Percentiles rank a stretch among this genome's conserved stretches.
Evolutionary conservation across 805 yeast genomes (phyloP).

Genomic region (Cyberlindnera maritima): DNA sequence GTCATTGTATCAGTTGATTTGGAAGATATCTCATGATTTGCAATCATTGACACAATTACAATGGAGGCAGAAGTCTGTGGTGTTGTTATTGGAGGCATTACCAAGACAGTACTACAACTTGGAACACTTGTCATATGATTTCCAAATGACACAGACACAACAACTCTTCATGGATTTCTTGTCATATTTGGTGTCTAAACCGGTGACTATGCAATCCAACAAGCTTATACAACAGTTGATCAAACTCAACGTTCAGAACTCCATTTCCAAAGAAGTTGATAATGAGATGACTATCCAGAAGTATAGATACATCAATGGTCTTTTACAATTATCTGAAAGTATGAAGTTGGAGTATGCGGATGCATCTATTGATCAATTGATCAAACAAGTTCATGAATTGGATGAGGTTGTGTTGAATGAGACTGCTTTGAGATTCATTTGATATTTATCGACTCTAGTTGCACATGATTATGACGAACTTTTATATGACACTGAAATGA

Average conservation of each 20-base stretch:
- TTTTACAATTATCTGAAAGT: conserved; percentile 8
- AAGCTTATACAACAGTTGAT: conserved; percentile 10
- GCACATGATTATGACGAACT: not conserved
- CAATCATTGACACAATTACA: not conserved
- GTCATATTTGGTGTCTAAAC: conserved; percentile 6
- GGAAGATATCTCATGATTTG: conserved; percentile 13
- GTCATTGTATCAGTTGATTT: conserved; percentile 16
- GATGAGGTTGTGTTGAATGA: conserved; percentile 26
- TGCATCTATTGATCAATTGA: not conserved
- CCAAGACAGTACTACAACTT: conserved; percentile 17
- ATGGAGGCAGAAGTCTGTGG: conserved; percentile 1
- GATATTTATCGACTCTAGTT: conserved; percentile 19
- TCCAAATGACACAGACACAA: conserved; percentile 12
- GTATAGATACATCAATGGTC: conserved; percentile 15
- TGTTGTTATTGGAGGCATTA: conserved; percentile 14
- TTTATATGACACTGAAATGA: not conserved
- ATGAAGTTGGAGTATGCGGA: conserved; percentile 9
- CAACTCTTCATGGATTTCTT: conserved; percentile 10
- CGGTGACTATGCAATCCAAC: conserved; percentile 8
- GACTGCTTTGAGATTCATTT: conserved; percentile 16
- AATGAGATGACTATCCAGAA: conserved; percentile 17
- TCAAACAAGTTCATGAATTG: conserved; percentile 30
- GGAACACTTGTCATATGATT: not conserved
- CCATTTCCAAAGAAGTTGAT: conserved; percentile 6
- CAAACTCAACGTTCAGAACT: conserved; percentile 8